Conservation (phyloP, 768 basidiomycete genomes). For the Amanita fuliginea region DNA sequence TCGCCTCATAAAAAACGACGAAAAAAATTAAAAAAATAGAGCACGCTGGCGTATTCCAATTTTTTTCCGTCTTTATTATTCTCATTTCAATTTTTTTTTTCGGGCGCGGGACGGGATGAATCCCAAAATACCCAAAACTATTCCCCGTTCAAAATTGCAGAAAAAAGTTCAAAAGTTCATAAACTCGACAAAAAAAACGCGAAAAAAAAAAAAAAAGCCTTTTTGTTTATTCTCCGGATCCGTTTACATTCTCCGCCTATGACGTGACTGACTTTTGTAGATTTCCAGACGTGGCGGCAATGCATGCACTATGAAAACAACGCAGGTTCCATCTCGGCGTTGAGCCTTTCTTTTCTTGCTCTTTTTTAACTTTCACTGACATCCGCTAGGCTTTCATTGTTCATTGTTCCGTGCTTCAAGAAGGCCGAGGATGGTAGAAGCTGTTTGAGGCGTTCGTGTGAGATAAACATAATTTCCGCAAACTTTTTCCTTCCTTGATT, state of each 20-base stretch:
- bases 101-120: neutral
- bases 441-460: too few species aligned
- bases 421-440: too few species aligned
- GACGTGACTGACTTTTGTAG: neutral
- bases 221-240: neutral
- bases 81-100: neutral
- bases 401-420: too few species aligned
- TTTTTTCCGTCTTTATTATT: too few species aligned
- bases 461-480: too few species aligned
- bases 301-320: neutral
- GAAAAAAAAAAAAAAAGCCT: neutral
- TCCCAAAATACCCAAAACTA: neutral
- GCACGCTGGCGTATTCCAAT: too few species aligned
- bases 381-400: neutral
- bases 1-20: neutral
- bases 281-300: too few species aligned
- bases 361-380: neutral
- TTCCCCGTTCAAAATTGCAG: neutral
- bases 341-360: neutral
- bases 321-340: neutral
- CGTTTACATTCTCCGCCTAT: neutral
- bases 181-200: neutral
- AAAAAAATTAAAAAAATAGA: too few species aligned
- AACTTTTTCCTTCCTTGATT: too few species aligned
- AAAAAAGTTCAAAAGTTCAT: neutral